These are phyloP conservation scores for Pseudoneurospora amorphoporcata DNA, from an alignment of 495 filamentous ascomycete genomes.

Conservation along the genomic window DNA sequence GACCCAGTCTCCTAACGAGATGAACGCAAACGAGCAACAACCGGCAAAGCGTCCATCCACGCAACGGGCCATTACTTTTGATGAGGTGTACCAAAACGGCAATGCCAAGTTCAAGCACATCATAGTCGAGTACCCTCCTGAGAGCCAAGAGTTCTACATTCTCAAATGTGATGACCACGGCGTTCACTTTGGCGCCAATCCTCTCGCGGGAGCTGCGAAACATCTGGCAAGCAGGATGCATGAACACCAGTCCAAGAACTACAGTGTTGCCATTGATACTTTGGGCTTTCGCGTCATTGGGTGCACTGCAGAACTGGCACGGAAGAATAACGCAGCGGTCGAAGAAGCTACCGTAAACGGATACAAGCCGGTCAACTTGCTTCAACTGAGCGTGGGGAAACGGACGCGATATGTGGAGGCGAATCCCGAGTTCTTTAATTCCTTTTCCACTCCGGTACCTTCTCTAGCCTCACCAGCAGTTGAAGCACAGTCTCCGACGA, in stretches of 20 bases:
- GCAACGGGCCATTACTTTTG: slow-evolving; percentile 24
- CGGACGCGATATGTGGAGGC: not conserved
- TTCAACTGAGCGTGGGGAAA: slow-evolving; percentile 13
- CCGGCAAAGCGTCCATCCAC: not conserved
- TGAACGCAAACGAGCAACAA: not conserved
- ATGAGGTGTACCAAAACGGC: slow-evolving; percentile 30
- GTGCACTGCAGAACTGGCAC: slow-evolving; percentile 17
- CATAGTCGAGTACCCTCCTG: slow-evolving; percentile 29
- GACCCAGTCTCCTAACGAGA: not conserved
- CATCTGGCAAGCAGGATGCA: slow-evolving; percentile 30
- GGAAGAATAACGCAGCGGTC: slow-evolving; percentile 27
- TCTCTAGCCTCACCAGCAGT: not conserved
- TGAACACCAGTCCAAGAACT: slow-evolving; percentile 22
- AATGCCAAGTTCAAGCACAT: slow-evolving; percentile 27
- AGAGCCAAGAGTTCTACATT: slow-evolving; percentile 26
- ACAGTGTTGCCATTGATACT: slow-evolving; percentile 17
- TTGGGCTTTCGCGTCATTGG: slow-evolving; percentile 29
- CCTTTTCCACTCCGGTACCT: not conserved
- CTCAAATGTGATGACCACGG: slow-evolving; percentile 33
- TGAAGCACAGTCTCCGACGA: not conserved
- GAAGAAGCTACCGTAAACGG: slow-evolving; percentile 16
- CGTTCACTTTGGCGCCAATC: slow-evolving; percentile 31
- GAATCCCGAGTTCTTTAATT: not conserved
- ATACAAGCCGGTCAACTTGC: slow-evolving; percentile 22
- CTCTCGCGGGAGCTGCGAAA: slow-evolving; percentile 31